Evolutionary conservation across 306 rosid genomes (phyloP), one percentile per base, ranked within the genome.

Genomic region (Hippophae rhamnoides): DNA sequence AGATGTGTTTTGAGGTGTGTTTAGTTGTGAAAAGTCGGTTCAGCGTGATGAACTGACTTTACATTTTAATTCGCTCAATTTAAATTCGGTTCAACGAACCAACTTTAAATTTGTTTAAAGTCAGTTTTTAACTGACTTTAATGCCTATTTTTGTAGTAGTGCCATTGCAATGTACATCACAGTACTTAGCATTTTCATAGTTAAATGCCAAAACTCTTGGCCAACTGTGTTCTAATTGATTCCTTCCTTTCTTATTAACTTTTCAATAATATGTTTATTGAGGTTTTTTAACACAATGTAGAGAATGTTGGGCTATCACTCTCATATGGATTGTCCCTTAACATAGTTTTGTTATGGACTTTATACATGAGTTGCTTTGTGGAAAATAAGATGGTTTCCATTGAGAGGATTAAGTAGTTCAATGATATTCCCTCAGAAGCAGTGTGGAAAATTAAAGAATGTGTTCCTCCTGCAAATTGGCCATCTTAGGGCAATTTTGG

Each of bases 311-410:
- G 99, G 10, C 73, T 92, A 62, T 78, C 96, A 13, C 93, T 92
- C 44, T 92, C 96, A 6, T 88, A 92, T 62, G 99, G 96, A 14
- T 68, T 92, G 69, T 85, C 99, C 52, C 71, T 92, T 12, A 92
- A 92, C 46, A 14, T 61, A 9, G 96, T 80, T 66, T 11, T 88
- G 81, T 92, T 88, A 54, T 88, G 81, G 80, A 78, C 90, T 7
- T 58, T 88, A 14, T 88, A 83, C 74, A 71, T 85, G 88, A 92
- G 99, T 54, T 92, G 99, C 74, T 80, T 83, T 64, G 76, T 92
- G 8, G 99, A 92, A 75, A 92, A 92, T 76, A 81, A 76, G 75
- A 73, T 92, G 99, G 99, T 92, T 7, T 92, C 99, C n/a, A 93
- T 92, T 51, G 96, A 92, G 82, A 80, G 98, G 76, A 70, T 92